phyloP scores from a whole-genome alignment of 352 stramenopile species.

The Peronospora farinosa region DNA sequence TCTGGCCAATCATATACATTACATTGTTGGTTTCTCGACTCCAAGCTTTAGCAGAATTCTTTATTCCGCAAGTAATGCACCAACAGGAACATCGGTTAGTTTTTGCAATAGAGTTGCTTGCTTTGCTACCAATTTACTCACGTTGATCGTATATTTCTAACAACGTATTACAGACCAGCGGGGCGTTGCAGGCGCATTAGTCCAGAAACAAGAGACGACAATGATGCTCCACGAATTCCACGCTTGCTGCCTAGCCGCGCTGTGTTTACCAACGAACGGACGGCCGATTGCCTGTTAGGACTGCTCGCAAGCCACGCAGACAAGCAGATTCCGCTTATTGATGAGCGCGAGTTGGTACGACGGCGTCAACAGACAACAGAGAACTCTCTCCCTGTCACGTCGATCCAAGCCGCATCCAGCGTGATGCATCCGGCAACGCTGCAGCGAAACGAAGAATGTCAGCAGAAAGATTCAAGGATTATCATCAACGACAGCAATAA shows the following conservation, averaged over 20 bases:
- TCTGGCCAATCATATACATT: conserved; percentile 1
- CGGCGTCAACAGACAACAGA: conserved; percentile 10
- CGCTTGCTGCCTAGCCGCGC: conserved; percentile 19
- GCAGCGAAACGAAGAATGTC: conserved; percentile 3
- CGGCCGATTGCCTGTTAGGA: conserved; percentile 19
- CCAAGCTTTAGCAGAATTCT: conserved; percentile 3
- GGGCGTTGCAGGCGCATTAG: conserved; percentile 6
- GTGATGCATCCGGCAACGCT: conserved; percentile 14
- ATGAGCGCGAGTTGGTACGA: conserved; percentile 19
- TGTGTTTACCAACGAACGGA: conserved; percentile 11
- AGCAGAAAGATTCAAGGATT: not conserved
- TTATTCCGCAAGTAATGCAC: conserved; percentile 23
- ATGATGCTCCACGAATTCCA: conserved; percentile 18
- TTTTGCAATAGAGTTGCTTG: not conserved
- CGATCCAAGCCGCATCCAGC: conserved; percentile 15
- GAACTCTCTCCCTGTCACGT: conserved; percentile 15
- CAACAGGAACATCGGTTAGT: conserved; percentile 16
- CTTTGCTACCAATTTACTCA: too few relatives aligned
- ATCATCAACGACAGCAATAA: conserved; percentile 1
- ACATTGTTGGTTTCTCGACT: not conserved
- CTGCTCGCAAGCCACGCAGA: conserved; percentile 29
- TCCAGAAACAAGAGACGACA: conserved; percentile 7
- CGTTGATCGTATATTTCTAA: too few relatives aligned
- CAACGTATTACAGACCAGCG: conserved; percentile 5
- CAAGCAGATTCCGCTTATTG: conserved; percentile 27